These are phyloP conservation scores for Sarcomyxa edulis DNA, from an alignment of 768 basidiomycete genomes.

Conservation along the genomic window DNA sequence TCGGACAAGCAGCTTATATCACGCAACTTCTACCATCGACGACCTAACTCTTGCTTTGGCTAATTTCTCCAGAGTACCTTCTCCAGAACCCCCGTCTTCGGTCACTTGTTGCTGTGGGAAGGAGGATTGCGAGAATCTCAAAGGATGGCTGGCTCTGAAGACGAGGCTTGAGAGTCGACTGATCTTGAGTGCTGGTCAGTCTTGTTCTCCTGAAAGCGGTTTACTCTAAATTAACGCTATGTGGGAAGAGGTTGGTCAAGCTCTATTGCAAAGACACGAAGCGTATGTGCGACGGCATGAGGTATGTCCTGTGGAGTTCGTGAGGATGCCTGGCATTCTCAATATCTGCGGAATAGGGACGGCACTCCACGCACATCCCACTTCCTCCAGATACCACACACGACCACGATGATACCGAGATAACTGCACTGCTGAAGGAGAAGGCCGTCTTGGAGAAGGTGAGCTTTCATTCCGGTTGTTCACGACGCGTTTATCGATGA, in stretches of 20 bases:
- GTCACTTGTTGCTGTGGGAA: slow-evolving; percentile 61
- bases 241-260: slow-evolving; percentile 79
- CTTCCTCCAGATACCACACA: not conserved
- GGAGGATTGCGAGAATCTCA: slow-evolving; percentile 61
- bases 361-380: slow-evolving; percentile 5
- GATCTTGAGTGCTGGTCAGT: slow-evolving; percentile 80
- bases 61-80: slow-evolving; percentile 66
- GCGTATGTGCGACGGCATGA: slow-evolving; percentile 74
- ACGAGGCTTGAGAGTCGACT: slow-evolving; percentile 71
- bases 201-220: slow-evolving; percentile 5
- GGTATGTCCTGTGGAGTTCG: slow-evolving; percentile 28
- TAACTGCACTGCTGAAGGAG: slow-evolving; percentile 42
- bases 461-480: slow-evolving; percentile 3
- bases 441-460: slow-evolving; percentile 62
- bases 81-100: slow-evolving; percentile 58
- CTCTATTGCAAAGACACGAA: slow-evolving; percentile 81
- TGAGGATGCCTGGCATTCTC: too few relatives aligned
- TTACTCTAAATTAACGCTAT: too few relatives aligned
- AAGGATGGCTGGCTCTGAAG: slow-evolving; percentile 60
- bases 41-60: slow-evolving; percentile 71
- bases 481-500: not conserved
- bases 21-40: slow-evolving; percentile 63
- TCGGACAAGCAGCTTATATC: slow-evolving; percentile 44
- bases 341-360: too few relatives aligned
- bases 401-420: slow-evolving; percentile 11